These are phyloP conservation scores for Panicum hallii DNA, from an alignment of 202 grass and related monocot genomes.

Conservation along the genomic window DNA sequence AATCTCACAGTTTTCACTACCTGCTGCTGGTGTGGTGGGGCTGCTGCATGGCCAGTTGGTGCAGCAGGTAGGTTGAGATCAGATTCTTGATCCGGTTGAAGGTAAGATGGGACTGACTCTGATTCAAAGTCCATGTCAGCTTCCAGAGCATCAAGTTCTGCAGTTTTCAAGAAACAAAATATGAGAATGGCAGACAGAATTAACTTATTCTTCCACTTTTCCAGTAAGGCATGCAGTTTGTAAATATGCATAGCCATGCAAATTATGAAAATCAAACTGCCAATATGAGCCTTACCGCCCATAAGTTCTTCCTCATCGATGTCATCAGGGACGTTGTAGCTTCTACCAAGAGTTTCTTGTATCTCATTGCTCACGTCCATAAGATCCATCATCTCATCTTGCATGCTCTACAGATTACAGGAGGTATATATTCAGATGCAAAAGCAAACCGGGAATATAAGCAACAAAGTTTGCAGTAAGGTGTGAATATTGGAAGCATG, in stretches of 20 bases:
- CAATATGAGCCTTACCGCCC: constrained; percentile 65
- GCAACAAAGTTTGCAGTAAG: not conserved
- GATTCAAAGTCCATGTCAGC: constrained; percentile 81
- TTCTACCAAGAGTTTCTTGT: constrained; percentile 92
- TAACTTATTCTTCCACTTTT: not conserved
- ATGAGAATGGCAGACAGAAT: constrained; percentile 22
- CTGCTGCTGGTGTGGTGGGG: constrained; percentile 52
- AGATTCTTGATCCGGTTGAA: constrained; percentile 74
- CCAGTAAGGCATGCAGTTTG: not conserved
- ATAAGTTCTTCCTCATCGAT: constrained; percentile 95
- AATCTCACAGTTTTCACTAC: constrained; percentile 33
- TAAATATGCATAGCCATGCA: not conserved
- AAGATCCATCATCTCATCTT: constrained; percentile 99
- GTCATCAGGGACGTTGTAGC: constrained; percentile 90
- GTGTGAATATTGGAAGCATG: not conserved
- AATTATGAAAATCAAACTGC: not conserved
- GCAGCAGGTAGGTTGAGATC: constrained; percentile 80
- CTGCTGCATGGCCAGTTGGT: constrained; percentile 58
- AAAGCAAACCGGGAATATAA: constrained; percentile 24
- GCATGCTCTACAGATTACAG: constrained; percentile 76
- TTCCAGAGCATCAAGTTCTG: constrained; percentile 92
- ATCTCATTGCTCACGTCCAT: constrained; percentile 95
- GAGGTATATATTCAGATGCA: constrained; percentile 33
- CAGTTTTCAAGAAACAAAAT: constrained; percentile 48
- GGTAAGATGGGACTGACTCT: constrained; percentile 83